These are phyloP conservation scores for Linderina pennispora DNA, from an alignment of 192 early-diverging fungal genomes.

Conservation along the genomic window DNA sequence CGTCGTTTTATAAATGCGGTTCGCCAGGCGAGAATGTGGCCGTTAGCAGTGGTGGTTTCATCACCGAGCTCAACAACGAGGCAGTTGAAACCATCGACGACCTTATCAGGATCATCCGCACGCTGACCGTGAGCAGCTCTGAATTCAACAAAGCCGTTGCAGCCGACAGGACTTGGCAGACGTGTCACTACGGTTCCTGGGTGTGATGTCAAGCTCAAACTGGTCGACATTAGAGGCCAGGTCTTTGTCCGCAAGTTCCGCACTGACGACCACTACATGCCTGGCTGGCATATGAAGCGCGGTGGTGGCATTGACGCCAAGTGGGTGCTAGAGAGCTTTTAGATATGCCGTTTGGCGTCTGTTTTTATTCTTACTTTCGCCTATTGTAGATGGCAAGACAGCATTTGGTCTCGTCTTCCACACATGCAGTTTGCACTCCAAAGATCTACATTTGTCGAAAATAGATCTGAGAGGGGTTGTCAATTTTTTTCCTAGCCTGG, in stretches of 20 bases:
- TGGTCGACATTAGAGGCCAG: constrained; percentile 9
- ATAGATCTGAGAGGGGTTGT: too few species aligned
- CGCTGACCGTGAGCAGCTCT: constrained; percentile 2
- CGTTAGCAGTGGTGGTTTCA: constrained; percentile 1
- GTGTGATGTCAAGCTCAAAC: constrained; percentile 14
- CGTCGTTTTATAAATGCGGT: neutral
- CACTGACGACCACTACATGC: constrained; percentile 32
- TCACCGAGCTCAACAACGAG: constrained; percentile 12
- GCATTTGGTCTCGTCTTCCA: neutral
- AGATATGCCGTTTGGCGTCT: too few species aligned
- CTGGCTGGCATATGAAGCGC: constrained; percentile 21
- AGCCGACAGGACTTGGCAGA: neutral
- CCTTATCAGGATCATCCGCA: constrained; percentile 2
- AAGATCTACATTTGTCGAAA: too few species aligned
- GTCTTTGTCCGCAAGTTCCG: constrained; percentile 8
- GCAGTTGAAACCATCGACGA: constrained; percentile 22
- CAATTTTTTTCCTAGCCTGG: too few species aligned
- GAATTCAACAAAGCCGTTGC: constrained; percentile 14
- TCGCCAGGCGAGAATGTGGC: neutral
- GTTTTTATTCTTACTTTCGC: neutral
- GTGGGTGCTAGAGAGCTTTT: constrained; percentile 18
- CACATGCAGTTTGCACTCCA: too few species aligned
- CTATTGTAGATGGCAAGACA: neutral
- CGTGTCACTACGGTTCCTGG: constrained; percentile 19
- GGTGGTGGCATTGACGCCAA: constrained; percentile 15